These are phyloP conservation scores for Anthoceros angustus DNA, from an alignment of 225 moss, liverwort and hornwort genomes.

Conservation along the genomic window DNA sequence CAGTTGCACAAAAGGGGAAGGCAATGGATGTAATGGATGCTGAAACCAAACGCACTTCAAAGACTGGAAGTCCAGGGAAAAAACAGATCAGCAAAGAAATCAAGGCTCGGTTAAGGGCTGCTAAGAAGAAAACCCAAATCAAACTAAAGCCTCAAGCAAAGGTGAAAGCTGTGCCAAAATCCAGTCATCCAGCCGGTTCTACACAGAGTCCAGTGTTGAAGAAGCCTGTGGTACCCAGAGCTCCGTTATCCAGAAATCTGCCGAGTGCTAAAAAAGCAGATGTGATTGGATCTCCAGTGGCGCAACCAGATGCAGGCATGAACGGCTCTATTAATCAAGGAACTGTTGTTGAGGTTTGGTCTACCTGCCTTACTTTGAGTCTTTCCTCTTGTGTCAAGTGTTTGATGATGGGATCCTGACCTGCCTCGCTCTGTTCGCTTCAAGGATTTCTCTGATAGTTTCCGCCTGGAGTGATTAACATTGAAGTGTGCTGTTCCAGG, in stretches of 20 bases:
- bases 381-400: background rate
- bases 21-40: background rate
- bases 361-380: background rate
- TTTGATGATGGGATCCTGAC: background rate
- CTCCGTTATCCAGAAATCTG: background rate
- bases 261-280: conserved; percentile 8
- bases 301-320: conserved; percentile 10
- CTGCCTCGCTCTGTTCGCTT: too few species aligned
- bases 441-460: conserved; percentile 6
- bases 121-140: background rate
- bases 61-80: background rate
- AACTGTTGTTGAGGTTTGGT: conserved; percentile 38
- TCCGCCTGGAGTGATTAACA: background rate
- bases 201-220: background rate
- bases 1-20: background rate
- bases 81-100: background rate
- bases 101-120: background rate
- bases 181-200: background rate
- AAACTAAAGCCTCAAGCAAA: background rate
- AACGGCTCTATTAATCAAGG: conserved; percentile 20
- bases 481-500: conserved; percentile 20
- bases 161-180: background rate
- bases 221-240: background rate
- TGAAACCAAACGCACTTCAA: background rate
- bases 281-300: conserved; percentile 8